Base-by-base conservation (phyloP, 2,329 filamentous ascomycete genomes). In the Apiospora rasikravindrae region DNA sequence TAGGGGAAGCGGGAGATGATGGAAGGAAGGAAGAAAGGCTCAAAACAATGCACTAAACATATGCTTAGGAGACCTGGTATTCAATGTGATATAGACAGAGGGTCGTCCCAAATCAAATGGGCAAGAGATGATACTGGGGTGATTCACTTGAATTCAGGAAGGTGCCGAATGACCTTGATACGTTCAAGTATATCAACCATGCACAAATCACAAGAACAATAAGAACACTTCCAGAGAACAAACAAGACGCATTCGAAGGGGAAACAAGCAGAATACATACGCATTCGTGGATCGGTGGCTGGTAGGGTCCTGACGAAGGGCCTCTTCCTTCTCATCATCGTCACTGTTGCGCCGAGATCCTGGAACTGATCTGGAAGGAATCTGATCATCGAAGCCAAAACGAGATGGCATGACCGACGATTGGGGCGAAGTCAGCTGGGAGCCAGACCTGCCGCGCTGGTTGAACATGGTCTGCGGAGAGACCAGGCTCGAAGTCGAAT, bases 341-440 rank as follows among this genome's bases (percentile, higher is more conserved):
- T 98, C 93, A 70, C 96, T 98, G 80, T 97, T 97, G 76, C 95
- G 93, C 75, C 95, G 90, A 74, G 95, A 96, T 42, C 90, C 91
- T 67, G 95, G 95, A 69, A 97, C 92, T 37, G 96, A 98, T 76
- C 94, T 93, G 16, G 94, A 96, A 22, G 94, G 93, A 67, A 94
- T 84, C 70, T 89, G 88, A 73, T 92, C 89, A 76, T 92, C 88
- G 77, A 88, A 89, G 64, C 87, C 86, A 73, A 90, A 90, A 71
- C 88, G 85, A 74, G 87, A 75, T 44, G 66, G 71, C 40, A 67
- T 71, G 57, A 68, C 61, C 14, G 73, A 88, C 19, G 89, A 88
- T 73, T 92, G 91, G 13, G 95, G 94, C 33, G 95, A 97, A 10
- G 93, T 91, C 73, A 96, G 88, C 79, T 94, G 91, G 42, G 94